phyloP scores from a whole-genome alignment of 2,329 filamentous ascomycete genomes.

The Alternaria longipes region DNA sequence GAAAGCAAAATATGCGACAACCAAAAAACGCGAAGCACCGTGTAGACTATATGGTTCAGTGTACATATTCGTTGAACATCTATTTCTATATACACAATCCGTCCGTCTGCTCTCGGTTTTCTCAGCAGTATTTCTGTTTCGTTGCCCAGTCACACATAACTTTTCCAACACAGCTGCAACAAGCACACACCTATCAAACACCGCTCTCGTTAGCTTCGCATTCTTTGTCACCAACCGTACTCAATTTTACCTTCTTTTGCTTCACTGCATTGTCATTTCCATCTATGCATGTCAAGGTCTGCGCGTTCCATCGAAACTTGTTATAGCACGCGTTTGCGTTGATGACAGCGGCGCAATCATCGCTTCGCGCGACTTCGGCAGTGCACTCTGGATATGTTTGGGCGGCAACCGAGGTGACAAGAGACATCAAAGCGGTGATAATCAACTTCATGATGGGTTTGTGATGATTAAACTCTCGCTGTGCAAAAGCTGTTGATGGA shows the following conservation, averaged over 20 bases:
- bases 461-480: neutral
- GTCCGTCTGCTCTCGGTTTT: neutral
- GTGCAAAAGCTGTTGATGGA: neutral
- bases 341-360: slow-evolving; percentile 44
- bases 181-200: slow-evolving; percentile 38
- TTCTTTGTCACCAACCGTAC: neutral
- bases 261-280: slow-evolving; percentile 33
- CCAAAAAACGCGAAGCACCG: neutral
- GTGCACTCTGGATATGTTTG: slow-evolving; percentile 37
- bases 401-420: slow-evolving; percentile 23
- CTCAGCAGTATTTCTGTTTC: slow-evolving; percentile 31
- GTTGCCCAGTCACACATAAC: slow-evolving; percentile 43
- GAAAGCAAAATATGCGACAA: neutral
- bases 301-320: slow-evolving; percentile 35
- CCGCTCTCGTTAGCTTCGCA: neutral
- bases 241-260: slow-evolving; percentile 31
- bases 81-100: neutral
- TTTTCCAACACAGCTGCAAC: slow-evolving; percentile 42
- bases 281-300: slow-evolving; percentile 40
- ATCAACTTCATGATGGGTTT: slow-evolving; percentile 27
- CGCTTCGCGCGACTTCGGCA: slow-evolving; percentile 31
- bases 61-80: neutral
- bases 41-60: neutral
- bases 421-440: slow-evolving; percentile 16
- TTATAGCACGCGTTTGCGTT: slow-evolving; percentile 48